Percentiles rank a stretch among this genome's conserved stretches.
Evolutionary conservation across 2,329 filamentous ascomycete species (phyloP).

Genomic region (Colletotrichum eremochloae): DNA sequence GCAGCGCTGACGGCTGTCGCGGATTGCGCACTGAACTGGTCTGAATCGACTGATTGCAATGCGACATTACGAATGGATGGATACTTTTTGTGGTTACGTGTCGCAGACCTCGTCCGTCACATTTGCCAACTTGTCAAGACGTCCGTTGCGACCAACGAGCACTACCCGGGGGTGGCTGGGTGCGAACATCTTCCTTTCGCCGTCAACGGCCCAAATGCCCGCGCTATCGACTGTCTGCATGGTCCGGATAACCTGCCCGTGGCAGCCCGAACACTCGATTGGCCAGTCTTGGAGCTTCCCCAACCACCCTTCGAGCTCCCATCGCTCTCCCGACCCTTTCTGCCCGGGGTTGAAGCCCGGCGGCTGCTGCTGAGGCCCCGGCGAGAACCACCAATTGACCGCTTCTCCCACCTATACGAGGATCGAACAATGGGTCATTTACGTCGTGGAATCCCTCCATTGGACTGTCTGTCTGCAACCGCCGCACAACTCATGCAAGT

Average conservation of each 20-base stretch:
- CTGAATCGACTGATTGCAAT: conserved; percentile 1
- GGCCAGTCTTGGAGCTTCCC: conserved; percentile 30
- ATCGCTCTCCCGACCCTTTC: conserved; percentile 19
- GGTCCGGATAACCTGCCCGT: conserved; percentile 27
- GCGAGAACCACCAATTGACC: conserved; percentile 24
- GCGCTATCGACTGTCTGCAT: conserved; percentile 40
- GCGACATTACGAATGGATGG: neutral
- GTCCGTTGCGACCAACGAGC: conserved; percentile 17
- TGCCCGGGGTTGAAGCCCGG: conserved; percentile 18
- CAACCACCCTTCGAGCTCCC: conserved; percentile 39
- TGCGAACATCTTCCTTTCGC: conserved; percentile 37
- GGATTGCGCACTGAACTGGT: conserved; percentile 1
- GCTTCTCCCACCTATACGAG: conserved; percentile 11
- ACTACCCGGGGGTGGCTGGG: conserved; percentile 30
- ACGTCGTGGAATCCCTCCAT: conserved; percentile 52
- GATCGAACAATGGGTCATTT: conserved; percentile 36
- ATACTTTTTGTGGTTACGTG: neutral
- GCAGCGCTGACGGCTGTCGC: conserved; percentile 29
- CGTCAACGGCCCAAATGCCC: conserved; percentile 33
- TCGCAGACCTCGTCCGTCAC: conserved; percentile 16
- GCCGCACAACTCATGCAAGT: conserved; percentile 38
- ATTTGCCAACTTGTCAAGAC: conserved; percentile 21
- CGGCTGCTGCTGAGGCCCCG: conserved; percentile 21
- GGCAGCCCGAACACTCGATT: conserved; percentile 28
- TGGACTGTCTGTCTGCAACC: conserved; percentile 38